These are phyloP conservation scores for Fusarium dlaminii DNA, from an alignment of 2,329 filamentous ascomycete species.

Conservation along the genomic window DNA sequence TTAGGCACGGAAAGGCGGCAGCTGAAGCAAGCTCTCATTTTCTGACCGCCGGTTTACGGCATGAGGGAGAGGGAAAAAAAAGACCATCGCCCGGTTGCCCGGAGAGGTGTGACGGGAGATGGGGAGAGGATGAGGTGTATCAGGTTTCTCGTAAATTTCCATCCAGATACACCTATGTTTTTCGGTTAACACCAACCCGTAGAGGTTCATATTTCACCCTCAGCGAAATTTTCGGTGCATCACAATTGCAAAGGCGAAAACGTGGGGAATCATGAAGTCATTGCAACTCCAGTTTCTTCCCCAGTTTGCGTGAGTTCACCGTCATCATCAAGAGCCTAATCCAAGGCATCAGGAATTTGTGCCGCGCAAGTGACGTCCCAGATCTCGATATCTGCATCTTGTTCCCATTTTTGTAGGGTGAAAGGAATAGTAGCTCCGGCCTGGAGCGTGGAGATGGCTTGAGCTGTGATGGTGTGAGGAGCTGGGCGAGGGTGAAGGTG, in stretches of 20 bases:
- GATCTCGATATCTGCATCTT: conserved; percentile 35
- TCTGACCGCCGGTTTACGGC: conserved; percentile 27
- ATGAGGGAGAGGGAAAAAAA: neutral
- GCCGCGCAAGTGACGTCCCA: conserved; percentile 23
- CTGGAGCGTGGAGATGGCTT: neutral
- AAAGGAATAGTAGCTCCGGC: conserved; percentile 30
- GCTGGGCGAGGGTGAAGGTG: conserved; percentile 11
- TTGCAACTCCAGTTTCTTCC: conserved; percentile 35
- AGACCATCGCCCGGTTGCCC: neutral
- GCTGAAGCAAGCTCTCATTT: conserved; percentile 11
- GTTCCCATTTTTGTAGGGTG: conserved; percentile 15
- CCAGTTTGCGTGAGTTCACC: conserved; percentile 14
- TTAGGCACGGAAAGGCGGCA: conserved; percentile 10
- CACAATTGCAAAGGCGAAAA: neutral
- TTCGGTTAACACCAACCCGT: conserved; percentile 14
- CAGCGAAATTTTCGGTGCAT: neutral
- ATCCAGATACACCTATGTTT: conserved; percentile 1
- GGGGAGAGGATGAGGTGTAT: conserved; percentile 5
- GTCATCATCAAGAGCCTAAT: conserved; percentile 9
- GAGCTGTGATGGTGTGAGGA: conserved; percentile 24
- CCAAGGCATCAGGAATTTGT: conserved; percentile 14
- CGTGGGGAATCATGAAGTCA: conserved; percentile 41
- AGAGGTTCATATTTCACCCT: neutral
- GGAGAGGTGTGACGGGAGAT: neutral
- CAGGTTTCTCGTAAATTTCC: conserved; percentile 6